Conservation (phyloP, 305 asterid species). For the Plantago coronopus region DNA sequence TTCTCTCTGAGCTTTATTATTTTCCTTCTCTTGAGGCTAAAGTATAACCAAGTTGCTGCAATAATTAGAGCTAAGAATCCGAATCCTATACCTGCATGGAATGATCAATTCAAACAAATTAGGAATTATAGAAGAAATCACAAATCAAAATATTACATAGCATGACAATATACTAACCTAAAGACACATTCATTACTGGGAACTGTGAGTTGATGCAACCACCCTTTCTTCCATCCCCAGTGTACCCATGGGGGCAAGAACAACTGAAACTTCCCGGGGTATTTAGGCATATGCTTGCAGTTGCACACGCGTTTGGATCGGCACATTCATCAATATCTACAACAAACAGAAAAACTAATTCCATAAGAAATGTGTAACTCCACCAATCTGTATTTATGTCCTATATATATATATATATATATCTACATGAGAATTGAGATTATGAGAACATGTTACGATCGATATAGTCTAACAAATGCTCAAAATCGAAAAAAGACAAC, state of each 20-base stretch:
- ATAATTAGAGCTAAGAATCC: constrained; percentile 40
- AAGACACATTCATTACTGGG: constrained; percentile 40
- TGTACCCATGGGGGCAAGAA: constrained; percentile 36
- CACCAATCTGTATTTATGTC: too few relatives aligned
- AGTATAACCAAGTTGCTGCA: constrained; percentile 25
- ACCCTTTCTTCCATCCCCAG: constrained; percentile 21
- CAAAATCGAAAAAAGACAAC: not conserved
- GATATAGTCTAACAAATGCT: too few relatives aligned
- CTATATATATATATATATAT: too few relatives aligned
- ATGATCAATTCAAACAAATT: not conserved
- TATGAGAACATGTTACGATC: too few relatives aligned
- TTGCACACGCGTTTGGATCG: not conserved
- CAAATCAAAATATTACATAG: not conserved
- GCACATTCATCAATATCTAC: constrained; percentile 55
- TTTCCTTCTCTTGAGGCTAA: constrained; percentile 30
- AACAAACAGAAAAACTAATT: not conserved
- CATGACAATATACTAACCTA: constrained; percentile 30
- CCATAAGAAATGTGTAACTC: not conserved
- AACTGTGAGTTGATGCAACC: constrained; percentile 55
- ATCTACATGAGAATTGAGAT: too few relatives aligned
- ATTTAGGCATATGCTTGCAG: not conserved
- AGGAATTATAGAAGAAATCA: not conserved
- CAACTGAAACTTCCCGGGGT: constrained; percentile 30
- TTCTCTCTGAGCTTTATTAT: constrained; percentile 36
- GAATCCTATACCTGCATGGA: constrained; percentile 43